These are phyloP conservation scores for Cryphonectria parasitica DNA, from an alignment of 2,329 filamentous ascomycete species.

Conservation along the genomic window DNA sequence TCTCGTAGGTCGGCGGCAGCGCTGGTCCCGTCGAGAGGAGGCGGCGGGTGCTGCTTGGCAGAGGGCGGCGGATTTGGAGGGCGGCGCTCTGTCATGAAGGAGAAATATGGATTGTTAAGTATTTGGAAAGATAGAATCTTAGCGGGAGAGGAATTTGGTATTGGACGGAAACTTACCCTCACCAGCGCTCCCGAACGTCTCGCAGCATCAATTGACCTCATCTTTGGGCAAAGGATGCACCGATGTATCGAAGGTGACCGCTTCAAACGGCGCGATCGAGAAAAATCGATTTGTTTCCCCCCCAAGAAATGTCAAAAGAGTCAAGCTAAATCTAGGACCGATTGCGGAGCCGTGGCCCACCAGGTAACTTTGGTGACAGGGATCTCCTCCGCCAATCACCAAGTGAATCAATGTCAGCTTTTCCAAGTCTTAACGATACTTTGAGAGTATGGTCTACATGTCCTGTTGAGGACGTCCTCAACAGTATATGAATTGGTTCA, in stretches of 20 bases:
- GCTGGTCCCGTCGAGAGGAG: constrained; percentile 46
- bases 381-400: constrained; percentile 22
- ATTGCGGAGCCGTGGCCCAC: constrained; percentile 26
- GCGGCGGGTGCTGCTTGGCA: constrained; percentile 35
- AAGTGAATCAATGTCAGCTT: constrained; percentile 11
- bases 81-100: constrained; percentile 38
- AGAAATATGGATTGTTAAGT: constrained; percentile 2
- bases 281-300: constrained; percentile 21
- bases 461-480: no score
- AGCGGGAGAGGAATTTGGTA: not conserved
- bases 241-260: constrained; percentile 19
- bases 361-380: constrained; percentile 10
- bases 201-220: constrained; percentile 57
- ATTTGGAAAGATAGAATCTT: constrained; percentile 14
- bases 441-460: no score
- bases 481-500: no score
- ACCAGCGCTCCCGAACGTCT: constrained; percentile 53
- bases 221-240: constrained; percentile 34
- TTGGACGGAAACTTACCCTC: constrained; percentile 42
- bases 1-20: constrained; percentile 75
- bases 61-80: constrained; percentile 38
- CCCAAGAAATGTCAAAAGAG: constrained; percentile 15
- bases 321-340: constrained; percentile 22
- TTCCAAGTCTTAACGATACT: no score
- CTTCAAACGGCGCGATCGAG: constrained; percentile 11